phyloP scores from a whole-genome alignment of 73 alveolate species.

The Uronychia setigera region DNA sequence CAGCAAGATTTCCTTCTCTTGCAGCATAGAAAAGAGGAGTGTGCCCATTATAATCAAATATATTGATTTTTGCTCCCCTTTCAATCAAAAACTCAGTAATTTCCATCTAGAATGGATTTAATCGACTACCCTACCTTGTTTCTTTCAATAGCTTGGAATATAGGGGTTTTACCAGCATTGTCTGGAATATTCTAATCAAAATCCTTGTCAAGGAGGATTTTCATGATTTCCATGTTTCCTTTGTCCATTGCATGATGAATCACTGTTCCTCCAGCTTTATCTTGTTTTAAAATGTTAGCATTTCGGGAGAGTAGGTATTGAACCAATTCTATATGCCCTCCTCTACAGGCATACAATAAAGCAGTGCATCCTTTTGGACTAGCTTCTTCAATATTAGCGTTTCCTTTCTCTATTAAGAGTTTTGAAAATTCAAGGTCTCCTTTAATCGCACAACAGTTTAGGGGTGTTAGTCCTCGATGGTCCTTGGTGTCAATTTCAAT shows the following conservation, averaged over 20 bases:
- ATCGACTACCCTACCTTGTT: not conserved
- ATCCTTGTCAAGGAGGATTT: conserved; percentile 23
- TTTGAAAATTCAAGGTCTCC: conserved; percentile 50
- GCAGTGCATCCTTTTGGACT: conserved; percentile 72
- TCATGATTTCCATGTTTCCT: conserved; percentile 32
- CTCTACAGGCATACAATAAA: conserved; percentile 54
- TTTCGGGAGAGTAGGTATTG: conserved; percentile 31
- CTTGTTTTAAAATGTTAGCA: conserved; percentile 52
- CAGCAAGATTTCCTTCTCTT: conserved; percentile 58
- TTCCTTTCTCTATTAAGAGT: conserved; percentile 37
- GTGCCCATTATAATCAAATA: conserved; percentile 50
- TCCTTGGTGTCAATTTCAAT: conserved; percentile 50
- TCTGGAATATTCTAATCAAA: conserved; percentile 53
- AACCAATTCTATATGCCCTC: conserved; percentile 56
- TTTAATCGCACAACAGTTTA: conserved; percentile 57
- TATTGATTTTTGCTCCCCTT: conserved; percentile 37
- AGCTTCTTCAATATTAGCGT: conserved; percentile 51
- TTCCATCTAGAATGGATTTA: not conserved
- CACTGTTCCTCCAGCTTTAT: conserved; percentile 63
- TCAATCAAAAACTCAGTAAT: not conserved
- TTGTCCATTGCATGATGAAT: conserved; percentile 68
- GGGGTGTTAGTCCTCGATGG: conserved; percentile 61
- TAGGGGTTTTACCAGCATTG: conserved; percentile 67
- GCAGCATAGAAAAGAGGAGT: conserved; percentile 63
- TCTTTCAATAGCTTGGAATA: conserved; percentile 62